Evolutionary conservation across 495 filamentous ascomycete genomes (phyloP).

Genomic region (Aspergillus nanangensis): DNA sequence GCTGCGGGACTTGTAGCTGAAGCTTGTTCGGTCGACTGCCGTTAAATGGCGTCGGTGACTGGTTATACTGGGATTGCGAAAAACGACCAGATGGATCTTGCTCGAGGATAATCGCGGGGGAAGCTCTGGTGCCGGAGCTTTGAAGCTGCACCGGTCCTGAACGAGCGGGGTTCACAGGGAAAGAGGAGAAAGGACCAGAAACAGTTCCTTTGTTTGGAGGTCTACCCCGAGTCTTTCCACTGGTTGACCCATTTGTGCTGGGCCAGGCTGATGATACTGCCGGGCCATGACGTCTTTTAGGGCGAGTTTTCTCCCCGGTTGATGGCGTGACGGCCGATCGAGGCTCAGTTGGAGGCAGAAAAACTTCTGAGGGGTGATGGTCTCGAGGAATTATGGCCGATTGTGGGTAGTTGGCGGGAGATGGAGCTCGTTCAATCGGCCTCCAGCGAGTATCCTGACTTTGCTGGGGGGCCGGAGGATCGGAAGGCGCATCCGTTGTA

Average conservation of each 20-base stretch:
- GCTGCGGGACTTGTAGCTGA: slow-evolving; percentile 76
- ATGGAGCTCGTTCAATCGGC: slow-evolving; percentile 46
- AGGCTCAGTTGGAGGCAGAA: slow-evolving; percentile 51
- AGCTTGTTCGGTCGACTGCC: slow-evolving; percentile 47
- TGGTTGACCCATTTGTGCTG: slow-evolving; percentile 57
- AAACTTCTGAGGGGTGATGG: slow-evolving; percentile 44
- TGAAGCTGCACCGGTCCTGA: slow-evolving; percentile 28
- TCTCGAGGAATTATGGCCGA: slow-evolving; percentile 71
- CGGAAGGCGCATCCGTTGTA: slow-evolving; percentile 17
- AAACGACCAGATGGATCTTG: slow-evolving; percentile 18
- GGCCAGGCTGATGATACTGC: slow-evolving; percentile 96
- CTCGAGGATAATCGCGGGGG: slow-evolving; percentile 21
- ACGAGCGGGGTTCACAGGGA: slow-evolving; percentile 64
- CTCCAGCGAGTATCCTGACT: slow-evolving; percentile 45
- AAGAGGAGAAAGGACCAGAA: slow-evolving; percentile 79
- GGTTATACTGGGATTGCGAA: slow-evolving; percentile 19
- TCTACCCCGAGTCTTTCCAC: slow-evolving; percentile 75
- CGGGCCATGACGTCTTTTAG: slow-evolving; percentile 77
- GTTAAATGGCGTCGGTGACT: slow-evolving; percentile 25
- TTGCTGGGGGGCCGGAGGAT: slow-evolving; percentile 20
- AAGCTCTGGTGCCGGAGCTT: slow-evolving; percentile 22
- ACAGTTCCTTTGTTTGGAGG: slow-evolving; percentile 77
- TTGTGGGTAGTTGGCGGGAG: slow-evolving; percentile 67
- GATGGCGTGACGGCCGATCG: slow-evolving; percentile 66
- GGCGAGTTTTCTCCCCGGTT: slow-evolving; percentile 46